Percentiles rank a stretch among this genome's conserved stretches.
Conservation (phyloP, 208 protist genomes). For the Naegleria gruberi region DNA sequence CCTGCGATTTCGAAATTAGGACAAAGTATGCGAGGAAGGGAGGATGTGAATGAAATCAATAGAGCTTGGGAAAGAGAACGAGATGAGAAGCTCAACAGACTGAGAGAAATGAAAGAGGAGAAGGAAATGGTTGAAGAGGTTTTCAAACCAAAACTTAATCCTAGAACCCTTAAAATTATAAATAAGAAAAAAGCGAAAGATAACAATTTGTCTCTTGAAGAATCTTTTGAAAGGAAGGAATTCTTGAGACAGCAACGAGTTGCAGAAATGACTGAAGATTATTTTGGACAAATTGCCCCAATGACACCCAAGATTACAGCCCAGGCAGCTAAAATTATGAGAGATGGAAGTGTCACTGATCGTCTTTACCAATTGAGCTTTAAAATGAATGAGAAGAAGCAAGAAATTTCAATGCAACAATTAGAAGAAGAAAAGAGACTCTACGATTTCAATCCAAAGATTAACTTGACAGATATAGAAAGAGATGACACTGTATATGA, state of each 20-base stretch:
- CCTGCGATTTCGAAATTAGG: background rate
- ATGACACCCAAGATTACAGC: constrained; percentile 48
- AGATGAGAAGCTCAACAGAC: background rate
- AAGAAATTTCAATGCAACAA: constrained; percentile 36
- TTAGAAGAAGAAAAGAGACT: constrained; percentile 21
- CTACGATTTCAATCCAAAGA: constrained; percentile 46
- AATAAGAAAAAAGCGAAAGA: constrained; percentile 22
- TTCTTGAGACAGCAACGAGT: constrained; percentile 45
- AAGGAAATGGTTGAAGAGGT: constrained; percentile 39
- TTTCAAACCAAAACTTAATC: background rate
- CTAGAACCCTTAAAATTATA: background rate
- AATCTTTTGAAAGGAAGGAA: constrained; percentile 48
- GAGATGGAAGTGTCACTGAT: constrained; percentile 42
- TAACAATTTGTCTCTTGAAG: constrained; percentile 47
- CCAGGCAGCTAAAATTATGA: constrained; percentile 48
- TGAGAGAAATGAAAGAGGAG: constrained; percentile 45
- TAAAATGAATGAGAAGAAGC: constrained; percentile 42
- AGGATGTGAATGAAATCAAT: background rate
- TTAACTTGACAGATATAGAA: constrained; percentile 40
- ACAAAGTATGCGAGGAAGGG: background rate
- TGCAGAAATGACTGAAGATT: constrained; percentile 19
- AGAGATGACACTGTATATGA: constrained; percentile 35
- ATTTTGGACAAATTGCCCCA: constrained; percentile 40
- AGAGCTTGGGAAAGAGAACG: background rate
- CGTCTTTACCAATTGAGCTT: constrained; percentile 52